Evolutionary conservation across 345 rosid species (phyloP).

Genomic region (Ceriops zippeliana): DNA sequence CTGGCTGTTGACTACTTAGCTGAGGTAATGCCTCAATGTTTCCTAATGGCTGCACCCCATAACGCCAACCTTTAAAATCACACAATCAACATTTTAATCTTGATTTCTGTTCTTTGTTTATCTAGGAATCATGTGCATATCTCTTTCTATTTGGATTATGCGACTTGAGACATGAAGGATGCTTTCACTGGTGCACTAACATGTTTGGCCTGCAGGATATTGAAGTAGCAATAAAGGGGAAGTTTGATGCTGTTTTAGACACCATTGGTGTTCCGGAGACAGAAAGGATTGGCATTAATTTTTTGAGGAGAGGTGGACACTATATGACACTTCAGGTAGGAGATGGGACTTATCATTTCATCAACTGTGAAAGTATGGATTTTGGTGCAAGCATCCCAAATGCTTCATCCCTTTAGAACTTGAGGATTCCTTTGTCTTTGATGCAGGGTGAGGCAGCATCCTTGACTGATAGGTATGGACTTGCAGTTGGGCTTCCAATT

Average conservation of each 20-base stretch:
- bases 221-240: slow-evolving; percentile 74
- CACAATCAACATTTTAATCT: background rate
- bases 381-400: background rate
- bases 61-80: slow-evolving; percentile 4
- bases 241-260: slow-evolving; percentile 88
- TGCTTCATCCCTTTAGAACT: background rate
- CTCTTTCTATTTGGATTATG: slow-evolving; percentile 2
- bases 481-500: slow-evolving; percentile 73
- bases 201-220: slow-evolving; percentile 52
- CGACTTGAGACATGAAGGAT: background rate
- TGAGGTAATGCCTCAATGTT: slow-evolving; percentile 41
- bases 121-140: slow-evolving; percentile 5
- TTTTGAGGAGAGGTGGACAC: slow-evolving; percentile 82
- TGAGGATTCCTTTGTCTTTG: slow-evolving; percentile 7
- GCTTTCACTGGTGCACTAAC: slow-evolving; percentile 1
- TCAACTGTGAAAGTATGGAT: background rate
- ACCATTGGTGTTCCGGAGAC: slow-evolving; percentile 91
- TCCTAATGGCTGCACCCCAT: background rate
- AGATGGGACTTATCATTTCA: slow-evolving; percentile 1
- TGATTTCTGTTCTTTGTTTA: background rate
- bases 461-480: slow-evolving; percentile 73
- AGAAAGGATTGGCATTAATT: slow-evolving; percentile 67
- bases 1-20: slow-evolving; percentile 83
- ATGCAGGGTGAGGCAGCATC: slow-evolving; percentile 90
- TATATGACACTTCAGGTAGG: slow-evolving; percentile 90